Percentiles rank a stretch among this genome's conserved stretches.
These are phyloP conservation scores for Suillus brevipes DNA, from an alignment of 768 basidiomycete genomes.

Conservation along the genomic window DNA sequence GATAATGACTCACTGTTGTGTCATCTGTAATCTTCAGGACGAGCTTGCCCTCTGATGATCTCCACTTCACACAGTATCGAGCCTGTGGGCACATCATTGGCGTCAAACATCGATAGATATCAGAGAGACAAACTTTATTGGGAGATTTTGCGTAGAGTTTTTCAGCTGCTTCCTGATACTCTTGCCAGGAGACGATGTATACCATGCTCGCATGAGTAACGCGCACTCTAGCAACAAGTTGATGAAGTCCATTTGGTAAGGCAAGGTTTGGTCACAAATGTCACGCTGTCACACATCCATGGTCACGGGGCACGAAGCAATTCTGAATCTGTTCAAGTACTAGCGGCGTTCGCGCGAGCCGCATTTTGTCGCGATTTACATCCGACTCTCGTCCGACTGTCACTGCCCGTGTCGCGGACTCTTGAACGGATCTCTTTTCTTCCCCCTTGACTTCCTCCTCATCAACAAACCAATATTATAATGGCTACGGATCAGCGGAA, in stretches of 20 bases:
- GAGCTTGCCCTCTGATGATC: conserved; percentile 77
- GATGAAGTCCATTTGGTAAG: conserved; percentile 16
- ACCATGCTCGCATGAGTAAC: conserved; percentile 65
- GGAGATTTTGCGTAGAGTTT: conserved; percentile 81
- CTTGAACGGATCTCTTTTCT: neutral
- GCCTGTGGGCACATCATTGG: conserved; percentile 48
- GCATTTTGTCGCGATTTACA: conserved; percentile 1
- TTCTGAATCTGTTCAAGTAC: neutral
- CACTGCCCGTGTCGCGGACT: neutral
- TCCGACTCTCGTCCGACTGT: neutral
- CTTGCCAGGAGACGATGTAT: conserved; percentile 88
- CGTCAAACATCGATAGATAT: neutral
- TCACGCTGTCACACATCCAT: neutral
- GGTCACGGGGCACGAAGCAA: conserved; percentile 5
- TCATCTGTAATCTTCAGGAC: conserved; percentile 95
- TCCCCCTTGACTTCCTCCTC: neutral
- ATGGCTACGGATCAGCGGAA: conserved; percentile 35
- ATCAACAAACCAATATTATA: neutral
- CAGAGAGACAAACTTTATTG: conserved; percentile 54
- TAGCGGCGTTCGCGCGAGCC: neutral
- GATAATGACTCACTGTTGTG: conserved; percentile 60
- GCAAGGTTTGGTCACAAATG: conserved; percentile 18
- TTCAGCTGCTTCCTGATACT: conserved; percentile 89
- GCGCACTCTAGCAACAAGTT: neutral
- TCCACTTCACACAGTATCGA: conserved; percentile 93